These are phyloP conservation scores for Piloderma croceum DNA, from an alignment of 768 basidiomycete genomes.

Conservation along the genomic window DNA sequence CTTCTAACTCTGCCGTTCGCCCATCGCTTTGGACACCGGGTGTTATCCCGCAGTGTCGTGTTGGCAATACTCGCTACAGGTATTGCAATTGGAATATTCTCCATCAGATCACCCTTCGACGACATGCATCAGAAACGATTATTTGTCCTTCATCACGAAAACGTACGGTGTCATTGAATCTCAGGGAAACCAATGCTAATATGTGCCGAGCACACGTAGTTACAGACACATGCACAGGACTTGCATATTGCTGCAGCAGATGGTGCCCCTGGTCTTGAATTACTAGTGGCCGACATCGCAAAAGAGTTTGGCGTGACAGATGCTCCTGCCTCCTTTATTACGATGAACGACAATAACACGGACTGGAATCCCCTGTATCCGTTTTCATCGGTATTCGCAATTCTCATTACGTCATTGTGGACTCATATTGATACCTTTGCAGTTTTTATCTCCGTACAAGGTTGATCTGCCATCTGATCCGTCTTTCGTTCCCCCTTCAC, in stretches of 20 bases:
- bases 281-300: constrained; percentile 58
- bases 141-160: constrained; percentile 80
- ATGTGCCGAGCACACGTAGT: constrained; percentile 32
- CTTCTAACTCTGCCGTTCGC: constrained; percentile 66
- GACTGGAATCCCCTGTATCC: constrained; percentile 90
- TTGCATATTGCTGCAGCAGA: constrained; percentile 82
- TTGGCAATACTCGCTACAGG: constrained; percentile 42
- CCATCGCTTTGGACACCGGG: constrained; percentile 55
- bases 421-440: constrained; percentile 4
- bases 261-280: constrained; percentile 67
- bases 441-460: constrained; percentile 85
- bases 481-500: constrained; percentile 41
- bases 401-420: constrained; percentile 3
- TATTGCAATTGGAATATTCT: constrained; percentile 55
- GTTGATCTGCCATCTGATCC: constrained; percentile 52
- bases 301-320: constrained; percentile 48
- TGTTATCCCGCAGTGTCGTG: constrained; percentile 37
- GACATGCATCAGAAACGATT: constrained; percentile 81
- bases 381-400: constrained; percentile 59
- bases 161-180: too few relatives aligned
- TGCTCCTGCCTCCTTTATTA: constrained; percentile 37
- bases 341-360: constrained; percentile 70
- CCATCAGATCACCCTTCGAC: constrained; percentile 64
- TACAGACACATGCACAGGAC: constrained; percentile 64
- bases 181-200: not conserved